Percentiles rank a stretch among this genome's conserved stretches.
These are phyloP conservation scores for Austropuccinia psidii DNA, from an alignment of 1,284 basidiomycete species.

Conservation along the genomic window DNA sequence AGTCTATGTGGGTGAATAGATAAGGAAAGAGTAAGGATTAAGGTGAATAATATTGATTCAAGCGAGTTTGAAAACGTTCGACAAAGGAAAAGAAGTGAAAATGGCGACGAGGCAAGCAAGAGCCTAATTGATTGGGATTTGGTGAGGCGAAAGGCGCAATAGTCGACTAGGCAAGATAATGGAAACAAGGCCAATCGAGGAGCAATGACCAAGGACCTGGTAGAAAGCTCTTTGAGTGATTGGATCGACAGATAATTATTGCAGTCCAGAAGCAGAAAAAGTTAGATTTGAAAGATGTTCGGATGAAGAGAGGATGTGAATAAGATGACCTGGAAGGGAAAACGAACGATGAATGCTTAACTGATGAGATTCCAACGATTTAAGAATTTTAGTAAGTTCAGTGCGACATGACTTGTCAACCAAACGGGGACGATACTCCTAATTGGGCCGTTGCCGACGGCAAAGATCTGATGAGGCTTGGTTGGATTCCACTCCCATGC, in stretches of 20 bases:
- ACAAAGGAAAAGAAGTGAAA: constrained; percentile 44
- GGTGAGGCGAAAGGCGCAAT: background rate
- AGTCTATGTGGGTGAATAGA: background rate
- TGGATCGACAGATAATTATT: background rate
- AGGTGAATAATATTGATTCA: constrained; percentile 42
- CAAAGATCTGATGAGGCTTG: constrained; percentile 12
- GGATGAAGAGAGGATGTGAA: background rate
- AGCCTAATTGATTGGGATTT: constrained; percentile 29
- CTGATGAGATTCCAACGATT: background rate
- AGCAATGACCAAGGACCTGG: constrained; percentile 37
- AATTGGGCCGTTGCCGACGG: constrained; percentile 36
- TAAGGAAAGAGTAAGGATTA: constrained; percentile 17
- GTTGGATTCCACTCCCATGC: constrained; percentile 24
- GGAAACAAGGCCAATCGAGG: constrained; percentile 39
- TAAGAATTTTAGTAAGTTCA: constrained; percentile 28
- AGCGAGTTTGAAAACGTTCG: constrained; percentile 47
- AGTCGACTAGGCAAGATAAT: constrained; percentile 39
- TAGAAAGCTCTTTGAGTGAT: constrained; percentile 35
- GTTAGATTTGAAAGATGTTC: background rate
- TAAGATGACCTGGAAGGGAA: background rate
- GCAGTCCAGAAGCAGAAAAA: background rate
- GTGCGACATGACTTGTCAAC: constrained; percentile 37
- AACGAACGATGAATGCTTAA: background rate
- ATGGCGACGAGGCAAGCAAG: constrained; percentile 41
- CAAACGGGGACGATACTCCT: constrained; percentile 42